Conservation (phyloP, 1,284 basidiomycete species). For the Leccinum fallax region DNA sequence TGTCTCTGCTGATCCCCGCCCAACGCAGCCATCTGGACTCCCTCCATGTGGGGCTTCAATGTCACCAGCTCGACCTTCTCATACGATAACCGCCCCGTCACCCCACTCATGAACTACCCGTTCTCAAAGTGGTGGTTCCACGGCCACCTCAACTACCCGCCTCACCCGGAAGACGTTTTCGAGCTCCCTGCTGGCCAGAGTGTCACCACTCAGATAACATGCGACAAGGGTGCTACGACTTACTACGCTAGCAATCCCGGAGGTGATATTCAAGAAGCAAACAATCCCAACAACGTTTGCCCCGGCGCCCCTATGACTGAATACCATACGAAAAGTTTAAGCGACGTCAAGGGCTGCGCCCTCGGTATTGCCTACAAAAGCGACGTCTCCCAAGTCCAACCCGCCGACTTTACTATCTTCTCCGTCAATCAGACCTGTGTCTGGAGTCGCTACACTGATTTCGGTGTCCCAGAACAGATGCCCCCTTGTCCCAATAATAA, state of each 20-base stretch:
- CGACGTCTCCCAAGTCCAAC: slow-evolving; percentile 54
- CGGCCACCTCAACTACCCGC: slow-evolving; percentile 36
- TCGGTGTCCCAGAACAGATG: slow-evolving; percentile 63
- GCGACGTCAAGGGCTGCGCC: slow-evolving; percentile 64
- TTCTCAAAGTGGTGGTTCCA: slow-evolving; percentile 52
- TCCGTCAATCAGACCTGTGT: slow-evolving; percentile 74
- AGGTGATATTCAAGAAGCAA: slow-evolving; percentile 48
- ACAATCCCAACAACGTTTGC: slow-evolving; percentile 44
- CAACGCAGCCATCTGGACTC: slow-evolving; percentile 21
- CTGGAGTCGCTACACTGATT: slow-evolving; percentile 66
- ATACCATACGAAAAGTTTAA: slow-evolving; percentile 56
- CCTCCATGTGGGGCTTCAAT: slow-evolving; percentile 34
- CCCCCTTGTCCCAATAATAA: slow-evolving; percentile 66
- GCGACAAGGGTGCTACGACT: slow-evolving; percentile 45
- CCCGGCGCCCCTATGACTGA: slow-evolving; percentile 43
- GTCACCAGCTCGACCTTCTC: slow-evolving; percentile 21
- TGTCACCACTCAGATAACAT: slow-evolving; percentile 29
- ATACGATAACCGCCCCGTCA: slow-evolving; percentile 39
- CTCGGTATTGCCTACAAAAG: slow-evolving; percentile 73
- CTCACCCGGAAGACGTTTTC: slow-evolving; percentile 39
- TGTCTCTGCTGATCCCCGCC: not conserved
- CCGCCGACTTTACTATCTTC: slow-evolving; percentile 72
- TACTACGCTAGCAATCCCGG: slow-evolving; percentile 52
- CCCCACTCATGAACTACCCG: slow-evolving; percentile 34
- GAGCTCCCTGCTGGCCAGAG: slow-evolving; percentile 36